phyloP scores from a whole-genome alignment of 768 basidiomycete species.

The Auricularia heimuer region DNA sequence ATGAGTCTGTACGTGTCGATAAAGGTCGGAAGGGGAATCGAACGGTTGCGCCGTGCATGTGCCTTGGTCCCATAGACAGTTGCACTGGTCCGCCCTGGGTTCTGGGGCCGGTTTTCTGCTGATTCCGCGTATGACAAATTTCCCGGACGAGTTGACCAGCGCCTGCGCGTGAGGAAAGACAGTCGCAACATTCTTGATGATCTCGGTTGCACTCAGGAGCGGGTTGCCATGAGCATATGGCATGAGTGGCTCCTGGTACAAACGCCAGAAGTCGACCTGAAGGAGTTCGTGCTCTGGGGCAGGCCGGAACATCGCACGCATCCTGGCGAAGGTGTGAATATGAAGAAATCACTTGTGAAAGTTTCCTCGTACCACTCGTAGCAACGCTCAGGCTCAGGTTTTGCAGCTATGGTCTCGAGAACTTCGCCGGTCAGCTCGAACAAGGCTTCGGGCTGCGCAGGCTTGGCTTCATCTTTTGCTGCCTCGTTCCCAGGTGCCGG shows the following conservation, averaged over 20 bases:
- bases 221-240: slow-evolving; percentile 46
- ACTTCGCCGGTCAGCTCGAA: slow-evolving; percentile 64
- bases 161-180: slow-evolving; percentile 83
- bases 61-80: slow-evolving; percentile 67
- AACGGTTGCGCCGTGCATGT: slow-evolving; percentile 42
- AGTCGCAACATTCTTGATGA: slow-evolving; percentile 84
- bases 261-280: slow-evolving; percentile 92
- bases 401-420: slow-evolving; percentile 43
- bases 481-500: slow-evolving; percentile 27
- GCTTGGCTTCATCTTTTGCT: slow-evolving; percentile 36
- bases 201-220: slow-evolving; percentile 76
- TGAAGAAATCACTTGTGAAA: not conserved
- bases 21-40: slow-evolving; percentile 51
- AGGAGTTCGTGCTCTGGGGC: slow-evolving; percentile 73
- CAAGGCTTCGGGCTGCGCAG: slow-evolving; percentile 43
- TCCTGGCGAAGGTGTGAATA: slow-evolving; percentile 41
- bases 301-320: slow-evolving; percentile 78
- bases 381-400: slow-evolving; percentile 69
- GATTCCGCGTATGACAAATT: slow-evolving; percentile 85
- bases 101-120: slow-evolving; percentile 49
- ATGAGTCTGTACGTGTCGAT: slow-evolving; percentile 59
- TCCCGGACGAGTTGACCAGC: slow-evolving; percentile 68
- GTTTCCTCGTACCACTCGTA: slow-evolving; percentile 57
- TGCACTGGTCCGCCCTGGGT: slow-evolving; percentile 49
- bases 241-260: slow-evolving; percentile 78